Evolutionary conservation across 192 early-diverging fungal species (phyloP).

Genomic region (Chytriomyces confervae): DNA sequence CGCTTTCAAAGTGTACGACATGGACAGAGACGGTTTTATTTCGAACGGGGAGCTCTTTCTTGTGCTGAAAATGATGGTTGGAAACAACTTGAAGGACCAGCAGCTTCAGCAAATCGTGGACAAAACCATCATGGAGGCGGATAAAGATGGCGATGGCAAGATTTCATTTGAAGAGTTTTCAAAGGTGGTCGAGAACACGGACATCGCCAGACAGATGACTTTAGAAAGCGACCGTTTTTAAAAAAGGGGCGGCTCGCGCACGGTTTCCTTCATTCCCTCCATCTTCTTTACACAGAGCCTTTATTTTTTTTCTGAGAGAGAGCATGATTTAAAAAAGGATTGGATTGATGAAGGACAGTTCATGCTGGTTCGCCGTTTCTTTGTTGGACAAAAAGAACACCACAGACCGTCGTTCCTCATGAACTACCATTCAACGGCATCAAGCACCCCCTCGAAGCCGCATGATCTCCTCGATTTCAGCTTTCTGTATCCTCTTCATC

Average conservation of each 20-base stretch:
- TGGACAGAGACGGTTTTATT: conserved; percentile 98
- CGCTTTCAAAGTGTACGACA: conserved; percentile 99
- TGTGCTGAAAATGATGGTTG: conserved; percentile 99
- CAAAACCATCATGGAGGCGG: conserved; percentile 99
- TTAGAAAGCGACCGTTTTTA: conserved; percentile 71
- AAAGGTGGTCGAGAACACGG: conserved; percentile 92
- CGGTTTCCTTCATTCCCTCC: no score
- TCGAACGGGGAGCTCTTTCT: conserved; percentile 99
- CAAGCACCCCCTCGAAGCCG: neutral
- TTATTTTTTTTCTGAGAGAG: no score
- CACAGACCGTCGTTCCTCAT: no score
- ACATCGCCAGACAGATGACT: conserved; percentile 95
- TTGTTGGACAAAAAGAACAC: no score
- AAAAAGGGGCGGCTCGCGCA: neutral
- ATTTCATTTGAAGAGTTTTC: conserved; percentile 97
- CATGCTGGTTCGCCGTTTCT: no score
- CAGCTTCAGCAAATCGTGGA: conserved; percentile 99
- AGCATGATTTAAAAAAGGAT: no score
- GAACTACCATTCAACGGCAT: neutral
- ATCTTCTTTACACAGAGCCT: no score
- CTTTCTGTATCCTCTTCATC: conserved; percentile 59
- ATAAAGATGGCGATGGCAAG: conserved; percentile 92
- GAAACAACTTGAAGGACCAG: conserved; percentile 91
- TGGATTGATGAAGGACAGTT: no score
- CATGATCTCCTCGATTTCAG: conserved; percentile 81